phyloP scores from a whole-genome alignment of 169 alveolate species.

The Miamiensis avidus region DNA sequence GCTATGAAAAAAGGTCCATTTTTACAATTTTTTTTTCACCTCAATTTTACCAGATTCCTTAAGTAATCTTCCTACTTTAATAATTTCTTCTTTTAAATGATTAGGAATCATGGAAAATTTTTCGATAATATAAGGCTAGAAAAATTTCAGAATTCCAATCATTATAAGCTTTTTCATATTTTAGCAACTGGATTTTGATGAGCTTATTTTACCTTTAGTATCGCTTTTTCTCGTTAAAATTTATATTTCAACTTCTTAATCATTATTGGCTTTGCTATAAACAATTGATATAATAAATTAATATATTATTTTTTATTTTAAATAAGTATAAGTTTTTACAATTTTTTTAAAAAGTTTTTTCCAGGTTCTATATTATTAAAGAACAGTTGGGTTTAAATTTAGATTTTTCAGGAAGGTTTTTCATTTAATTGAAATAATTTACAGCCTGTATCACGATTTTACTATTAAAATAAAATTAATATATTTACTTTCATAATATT shows the following conservation, averaged over 20 bases:
- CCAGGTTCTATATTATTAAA: background rate
- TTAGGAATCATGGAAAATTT: background rate
- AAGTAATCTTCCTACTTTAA: background rate
- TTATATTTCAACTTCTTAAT: background rate
- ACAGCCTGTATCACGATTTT: background rate
- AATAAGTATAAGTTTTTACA: background rate
- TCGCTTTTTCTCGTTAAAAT: background rate
- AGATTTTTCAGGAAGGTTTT: background rate
- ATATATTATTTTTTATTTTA: too few relatives aligned
- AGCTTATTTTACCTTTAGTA: too few relatives aligned
- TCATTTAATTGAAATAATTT: too few relatives aligned
- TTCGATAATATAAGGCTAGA: background rate
- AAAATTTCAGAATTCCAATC: background rate
- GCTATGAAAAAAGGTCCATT: background rate
- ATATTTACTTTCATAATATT: too few relatives aligned
- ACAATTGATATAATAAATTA: too few relatives aligned
- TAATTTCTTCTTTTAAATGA: background rate
- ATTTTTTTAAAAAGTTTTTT: too few relatives aligned
- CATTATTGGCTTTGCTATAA: background rate
- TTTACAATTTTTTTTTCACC: background rate
- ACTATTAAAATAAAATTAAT: too few relatives aligned
- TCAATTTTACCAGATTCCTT: background rate
- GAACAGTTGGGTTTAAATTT: background rate
- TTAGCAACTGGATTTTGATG: background rate
- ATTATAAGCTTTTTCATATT: background rate